Conservation (phyloP, 176 grass and related monocot species). For the Eragrostis curvula region DNA sequence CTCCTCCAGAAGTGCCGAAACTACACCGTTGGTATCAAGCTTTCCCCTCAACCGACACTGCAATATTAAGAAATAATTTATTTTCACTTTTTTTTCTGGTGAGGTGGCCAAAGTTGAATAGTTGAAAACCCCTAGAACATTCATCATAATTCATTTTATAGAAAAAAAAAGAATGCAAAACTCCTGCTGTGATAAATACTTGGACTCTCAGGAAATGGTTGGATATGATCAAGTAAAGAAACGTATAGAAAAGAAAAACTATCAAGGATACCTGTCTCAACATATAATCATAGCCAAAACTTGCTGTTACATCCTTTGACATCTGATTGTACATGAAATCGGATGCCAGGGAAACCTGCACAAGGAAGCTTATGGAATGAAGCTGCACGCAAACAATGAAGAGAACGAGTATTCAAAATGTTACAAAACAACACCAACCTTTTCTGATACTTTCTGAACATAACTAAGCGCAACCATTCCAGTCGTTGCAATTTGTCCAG, state of each 20-base stretch:
- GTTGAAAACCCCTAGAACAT: not conserved
- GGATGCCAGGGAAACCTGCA: constrained; percentile 84
- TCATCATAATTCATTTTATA: not conserved
- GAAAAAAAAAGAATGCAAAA: not conserved
- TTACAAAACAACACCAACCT: constrained; percentile 51
- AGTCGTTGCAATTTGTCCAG: constrained; percentile 64
- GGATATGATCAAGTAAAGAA: not conserved
- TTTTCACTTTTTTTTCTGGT: not conserved
- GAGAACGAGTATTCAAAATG: not conserved
- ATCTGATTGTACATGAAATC: constrained; percentile 79
- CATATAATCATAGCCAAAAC: constrained; percentile 81
- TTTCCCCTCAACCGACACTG: constrained; percentile 79
- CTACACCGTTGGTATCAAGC: constrained; percentile 60
- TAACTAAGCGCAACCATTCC: constrained; percentile 70
- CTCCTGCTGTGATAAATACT: not conserved
- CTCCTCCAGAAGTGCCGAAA: constrained; percentile 79
- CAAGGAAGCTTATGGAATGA: constrained; percentile 19
- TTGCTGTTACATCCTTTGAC: constrained; percentile 65
- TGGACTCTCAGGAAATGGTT: not conserved
- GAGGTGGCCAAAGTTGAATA: not conserved
- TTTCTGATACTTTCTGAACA: constrained; percentile 78
- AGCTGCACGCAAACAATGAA: constrained; percentile 8
- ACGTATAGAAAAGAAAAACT: constrained; percentile 15
- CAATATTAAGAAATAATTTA: constrained; percentile 39
- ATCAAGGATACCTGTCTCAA: constrained; percentile 71